Conservation (phyloP, 2,329 filamentous ascomycete genomes). For the Talaromyces rugulosus region DNA sequence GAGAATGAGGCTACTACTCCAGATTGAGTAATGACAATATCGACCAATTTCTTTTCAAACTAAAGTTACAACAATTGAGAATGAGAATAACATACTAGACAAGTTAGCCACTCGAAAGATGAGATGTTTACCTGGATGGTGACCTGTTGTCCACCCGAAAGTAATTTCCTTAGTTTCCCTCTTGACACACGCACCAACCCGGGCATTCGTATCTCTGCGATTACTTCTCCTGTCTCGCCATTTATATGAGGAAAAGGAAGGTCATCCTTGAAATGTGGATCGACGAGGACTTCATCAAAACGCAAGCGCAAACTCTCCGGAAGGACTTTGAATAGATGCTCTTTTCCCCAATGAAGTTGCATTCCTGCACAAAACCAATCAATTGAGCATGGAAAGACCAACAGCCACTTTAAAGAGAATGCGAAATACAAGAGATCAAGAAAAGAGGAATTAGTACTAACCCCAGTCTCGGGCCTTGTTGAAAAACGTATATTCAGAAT, state of each 20-base stretch:
- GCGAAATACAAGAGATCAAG: background rate
- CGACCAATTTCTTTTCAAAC: slow-evolving; percentile 4
- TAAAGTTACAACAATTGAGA: background rate
- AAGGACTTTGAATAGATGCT: slow-evolving; percentile 2
- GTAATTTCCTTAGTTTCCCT: background rate
- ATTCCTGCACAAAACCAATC: background rate
- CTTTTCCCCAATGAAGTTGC: slow-evolving; percentile 10
- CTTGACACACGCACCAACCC: slow-evolving; percentile 8
- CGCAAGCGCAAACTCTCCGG: slow-evolving; percentile 1
- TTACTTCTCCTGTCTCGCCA: slow-evolving; percentile 3
- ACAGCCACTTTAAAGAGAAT: background rate
- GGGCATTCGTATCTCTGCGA: slow-evolving; percentile 1
- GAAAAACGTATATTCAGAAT: slow-evolving; percentile 1
- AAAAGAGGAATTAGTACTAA: background rate
- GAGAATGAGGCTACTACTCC: background rate
- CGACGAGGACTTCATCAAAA: background rate
- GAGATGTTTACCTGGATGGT: background rate
- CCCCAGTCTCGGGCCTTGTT: slow-evolving; percentile 10
- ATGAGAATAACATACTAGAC: background rate
- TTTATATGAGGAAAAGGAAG: slow-evolving; percentile 7
- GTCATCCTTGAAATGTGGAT: slow-evolving; percentile 2
- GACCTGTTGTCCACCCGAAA: background rate
- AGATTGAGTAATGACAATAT: background rate
- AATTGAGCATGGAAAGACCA: background rate
- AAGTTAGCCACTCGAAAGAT: background rate